Conservation (phyloP, 2,329 filamentous ascomycete genomes). For the Cladosporium sp. region DNA sequence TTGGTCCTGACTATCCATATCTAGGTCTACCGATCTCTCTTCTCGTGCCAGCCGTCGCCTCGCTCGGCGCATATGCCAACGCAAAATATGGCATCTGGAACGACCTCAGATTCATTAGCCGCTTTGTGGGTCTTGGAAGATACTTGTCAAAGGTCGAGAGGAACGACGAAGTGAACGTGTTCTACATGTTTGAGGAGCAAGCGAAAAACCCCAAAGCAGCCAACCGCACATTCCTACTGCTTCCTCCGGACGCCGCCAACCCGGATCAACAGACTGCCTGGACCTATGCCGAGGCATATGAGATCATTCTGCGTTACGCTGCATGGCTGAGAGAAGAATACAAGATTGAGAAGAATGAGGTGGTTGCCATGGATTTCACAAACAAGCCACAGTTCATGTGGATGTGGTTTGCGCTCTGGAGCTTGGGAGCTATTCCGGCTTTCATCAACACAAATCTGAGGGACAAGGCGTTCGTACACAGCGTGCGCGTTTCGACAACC, state of each 20-base stretch:
- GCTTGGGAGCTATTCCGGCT: slow-evolving; percentile 75
- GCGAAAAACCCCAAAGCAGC: slow-evolving; percentile 53
- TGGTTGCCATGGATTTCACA: slow-evolving; percentile 76
- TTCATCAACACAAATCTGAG: slow-evolving; percentile 85
- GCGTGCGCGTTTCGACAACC: slow-evolving; percentile 63
- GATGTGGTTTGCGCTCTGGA: slow-evolving; percentile 73
- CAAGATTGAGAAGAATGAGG: slow-evolving; percentile 63
- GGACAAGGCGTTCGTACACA: slow-evolving; percentile 68
- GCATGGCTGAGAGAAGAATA: slow-evolving; percentile 66
- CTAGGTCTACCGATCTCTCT: slow-evolving; percentile 16
- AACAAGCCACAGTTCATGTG: slow-evolving; percentile 78
- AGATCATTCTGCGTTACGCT: slow-evolving; percentile 66
- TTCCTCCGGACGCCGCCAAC: slow-evolving; percentile 24
- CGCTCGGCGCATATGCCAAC: slow-evolving; percentile 73
- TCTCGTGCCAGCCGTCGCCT: slow-evolving; percentile 49
- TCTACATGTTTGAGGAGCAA: slow-evolving; percentile 68
- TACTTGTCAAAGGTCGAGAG: slow-evolving; percentile 21
- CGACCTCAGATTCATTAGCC: slow-evolving; percentile 50
- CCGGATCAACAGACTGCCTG: slow-evolving; percentile 39
- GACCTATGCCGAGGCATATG: slow-evolving; percentile 74
- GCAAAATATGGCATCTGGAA: slow-evolving; percentile 64
- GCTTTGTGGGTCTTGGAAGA: neutral
- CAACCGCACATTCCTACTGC: slow-evolving; percentile 26
- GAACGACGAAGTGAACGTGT: slow-evolving; percentile 62
- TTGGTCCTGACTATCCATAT: neutral